Base-by-base conservation (phyloP, 73 alveolate species). In the Paramecium pentaurelia region DNA sequence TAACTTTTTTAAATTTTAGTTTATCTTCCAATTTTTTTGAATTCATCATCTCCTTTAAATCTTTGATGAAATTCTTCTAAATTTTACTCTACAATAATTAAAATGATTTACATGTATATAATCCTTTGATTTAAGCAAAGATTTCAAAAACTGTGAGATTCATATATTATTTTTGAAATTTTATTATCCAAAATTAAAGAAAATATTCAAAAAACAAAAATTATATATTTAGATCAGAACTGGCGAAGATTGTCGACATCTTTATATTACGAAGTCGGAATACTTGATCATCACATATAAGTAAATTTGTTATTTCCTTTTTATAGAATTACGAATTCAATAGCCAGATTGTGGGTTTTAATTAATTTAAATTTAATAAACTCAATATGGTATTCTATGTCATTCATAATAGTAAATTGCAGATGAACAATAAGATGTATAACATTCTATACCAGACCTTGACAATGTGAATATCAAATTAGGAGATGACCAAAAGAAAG, bases 191-290 rank as follows among this genome's bases (percentile, higher is more conserved):
- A 54, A 54, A 54, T 54, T 54, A 54, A 54, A 54, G 84, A 64
- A 64, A 1, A 60, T 64, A 32, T 32, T 64, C 47, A 64, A 64
- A 49, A 32, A 28, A 32, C 45, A 32, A 64, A 34, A 34, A 64
- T 32, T 8, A 28, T 32, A 64, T 64, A 64, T 28, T 14, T 2
- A 3, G 42, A 64, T 64, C 84, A 64, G 84, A 64, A 64, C 84
- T 64, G 84, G 84, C 84, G 84, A 64, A 64, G 84, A 64, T 64
- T 64, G 84, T 64, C 84, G 49, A 64, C 84, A 64, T 8, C 45
- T 64, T 11, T 28, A 64, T 28, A 28, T 64, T 64, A 64, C 49
- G 84, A 60, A 64, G 84, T 64, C 84, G 84, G 51, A 64, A 64
- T 64, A 32, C 45, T 64, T 64, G 70, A 64, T 64, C 84, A 64